Evolutionary conservation across 2,329 filamentous ascomycete species (phyloP), one percentile per base, ranked within the genome.

Genomic region (Sclerotinia subarctica): DNA sequence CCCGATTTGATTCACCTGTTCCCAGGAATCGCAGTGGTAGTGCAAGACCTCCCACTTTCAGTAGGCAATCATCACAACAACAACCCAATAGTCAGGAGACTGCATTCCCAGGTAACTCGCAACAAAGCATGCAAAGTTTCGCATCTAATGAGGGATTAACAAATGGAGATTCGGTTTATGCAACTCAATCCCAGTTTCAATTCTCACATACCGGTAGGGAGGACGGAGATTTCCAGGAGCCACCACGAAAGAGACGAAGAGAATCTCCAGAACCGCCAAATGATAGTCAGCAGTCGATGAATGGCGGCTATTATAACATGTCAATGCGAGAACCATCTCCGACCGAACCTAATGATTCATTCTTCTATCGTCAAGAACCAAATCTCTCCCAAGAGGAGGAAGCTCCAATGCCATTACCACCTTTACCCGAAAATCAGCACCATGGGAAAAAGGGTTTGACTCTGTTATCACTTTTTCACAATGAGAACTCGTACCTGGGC

Each of bases 1-100:
- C 95, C 21, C 87, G 94, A 17, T 90, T 97, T 74, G 94, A 97
- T 77, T 97, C 94, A 2, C 93, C 94, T 1, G 90, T 86, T 10
- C 90, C 90, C 5, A 84, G 91, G 69, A 83, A 81, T 68, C 85
- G 86, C 58, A 82, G 82, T 24, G 79, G 80, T 44, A 88, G 86
- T 72, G 85, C 88, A 32, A 84, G 89, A 53, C 86, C 90, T 0
- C 85, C 88, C 49, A 88, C 89, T 73, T 90, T 91, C 73, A 89
- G 88, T 76, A 86, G 90, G 67, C 89, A 91, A 4, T 90, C 89
- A 5, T 90, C 89, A 2, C 89, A 92, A 72, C 90, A 90, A 65
- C 83, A 84, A 64, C 80, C 85, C 71, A 81, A 81, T 69, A 86
- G 83, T 73, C 86, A 89, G 73, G 84, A 86, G 57, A 85, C 91